Evolutionary conservation across 129 eudicot genomes (phyloP).

Genomic region (Helianthus annuus): HanXRQr2.0-SUNRISE NC_035445.2:87361785-87362284

Average conservation of each 20-base stretch:
- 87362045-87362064: conserved; percentile 41
- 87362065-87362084: not conserved
- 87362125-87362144: conserved; percentile 58
- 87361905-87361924: conserved; percentile 60
- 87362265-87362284: conserved; percentile 92
- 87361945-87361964: conserved; percentile 90
- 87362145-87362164: conserved; percentile 95
- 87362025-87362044: conserved; percentile 84
- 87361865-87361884: not conserved
- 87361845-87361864: not conserved
- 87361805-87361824: conserved; percentile 82
- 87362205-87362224: conserved; percentile 45
- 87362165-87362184: conserved; percentile 87
- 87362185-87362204: conserved; percentile 59
- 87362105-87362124: not conserved
- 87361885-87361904: not conserved
- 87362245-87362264: conserved; percentile 96
- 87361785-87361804: conserved; percentile 66
- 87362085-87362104: not conserved
- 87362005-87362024: conserved; percentile 96
- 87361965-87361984: conserved; percentile 93
- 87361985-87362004: conserved; percentile 94
- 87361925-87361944: conserved; percentile 94
- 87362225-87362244: conserved; percentile 70
- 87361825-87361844: conserved; percentile 85